Percentiles rank a stretch among this genome's conserved stretches.
Evolutionary conservation across 2,329 filamentous ascomycete species (phyloP).

Genomic region (Parastagonospora nodorum): DNA sequence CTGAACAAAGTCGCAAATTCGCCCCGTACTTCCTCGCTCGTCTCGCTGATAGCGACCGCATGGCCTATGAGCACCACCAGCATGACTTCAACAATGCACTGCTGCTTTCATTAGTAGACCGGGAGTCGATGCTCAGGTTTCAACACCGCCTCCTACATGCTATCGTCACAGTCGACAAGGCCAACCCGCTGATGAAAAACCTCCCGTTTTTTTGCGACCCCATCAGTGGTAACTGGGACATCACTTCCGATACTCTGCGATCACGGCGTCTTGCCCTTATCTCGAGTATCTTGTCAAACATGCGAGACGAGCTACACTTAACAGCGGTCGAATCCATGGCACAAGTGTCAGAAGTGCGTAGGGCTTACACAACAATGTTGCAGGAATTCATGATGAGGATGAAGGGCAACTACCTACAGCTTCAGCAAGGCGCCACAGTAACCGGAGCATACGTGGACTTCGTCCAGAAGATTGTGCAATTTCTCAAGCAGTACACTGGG

Average conservation of each 20-base stretch:
- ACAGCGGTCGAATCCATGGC: slow-evolving; percentile 36
- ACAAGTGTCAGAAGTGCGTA: slow-evolving; percentile 44
- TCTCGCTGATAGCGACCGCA: slow-evolving; percentile 46
- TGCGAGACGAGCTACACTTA: slow-evolving; percentile 57
- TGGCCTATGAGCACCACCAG: slow-evolving; percentile 53
- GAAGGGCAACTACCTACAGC: slow-evolving; percentile 64
- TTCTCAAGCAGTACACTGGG: slow-evolving; percentile 64
- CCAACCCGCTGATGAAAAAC: slow-evolving; percentile 59
- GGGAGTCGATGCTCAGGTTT: slow-evolving; percentile 65
- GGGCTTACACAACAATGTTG: slow-evolving; percentile 58
- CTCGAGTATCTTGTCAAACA: slow-evolving; percentile 62
- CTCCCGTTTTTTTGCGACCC: slow-evolving; percentile 59
- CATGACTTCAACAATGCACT: slow-evolving; percentile 58
- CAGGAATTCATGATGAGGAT: slow-evolving; percentile 64
- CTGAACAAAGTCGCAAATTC: slow-evolving; percentile 53
- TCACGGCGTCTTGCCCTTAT: slow-evolving; percentile 61
- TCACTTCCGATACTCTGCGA: slow-evolving; percentile 59
- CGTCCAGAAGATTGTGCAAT: slow-evolving; percentile 63
- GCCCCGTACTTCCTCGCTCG: slow-evolving; percentile 52
- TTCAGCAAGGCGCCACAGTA: slow-evolving; percentile 46
- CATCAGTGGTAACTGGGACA: slow-evolving; percentile 48
- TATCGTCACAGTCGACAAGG: slow-evolving; percentile 54
- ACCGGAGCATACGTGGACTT: slow-evolving; percentile 65
- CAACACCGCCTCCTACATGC: slow-evolving; percentile 63
- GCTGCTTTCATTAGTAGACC: slow-evolving; percentile 62